These are phyloP conservation scores for Taiwanofungus camphoratus DNA, from an alignment of 1,284 basidiomycete genomes.

Conservation along the genomic window DNA sequence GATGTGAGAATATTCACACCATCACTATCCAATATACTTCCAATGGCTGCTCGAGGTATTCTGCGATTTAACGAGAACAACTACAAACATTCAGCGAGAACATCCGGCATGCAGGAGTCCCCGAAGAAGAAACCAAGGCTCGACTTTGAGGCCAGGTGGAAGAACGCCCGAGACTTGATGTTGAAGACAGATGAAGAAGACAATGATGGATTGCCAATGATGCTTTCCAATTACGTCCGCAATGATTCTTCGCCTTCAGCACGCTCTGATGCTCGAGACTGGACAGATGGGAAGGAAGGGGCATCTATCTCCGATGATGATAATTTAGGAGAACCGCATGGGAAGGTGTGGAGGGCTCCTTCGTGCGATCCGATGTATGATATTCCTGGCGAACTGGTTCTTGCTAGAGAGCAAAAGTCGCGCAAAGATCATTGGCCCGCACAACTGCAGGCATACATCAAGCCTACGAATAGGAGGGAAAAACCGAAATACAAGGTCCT, in stretches of 20 bases:
- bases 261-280: constrained; percentile 5
- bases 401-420: constrained; percentile 41
- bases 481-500: constrained; percentile 42
- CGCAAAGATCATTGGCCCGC: constrained; percentile 60
- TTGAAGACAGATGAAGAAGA: constrained; percentile 24
- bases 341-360: constrained; percentile 33
- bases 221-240: constrained; percentile 21
- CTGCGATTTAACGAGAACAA: constrained; percentile 26
- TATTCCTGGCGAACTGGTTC: constrained; percentile 61
- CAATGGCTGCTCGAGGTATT: constrained; percentile 20
- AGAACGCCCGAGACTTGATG: constrained; percentile 27
- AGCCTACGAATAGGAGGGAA: constrained; percentile 31
- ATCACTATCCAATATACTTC: constrained; percentile 19
- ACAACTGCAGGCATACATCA: constrained; percentile 46
- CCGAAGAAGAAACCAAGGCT: constrained; percentile 26
- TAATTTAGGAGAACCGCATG: constrained; percentile 5
- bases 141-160: constrained; percentile 28
- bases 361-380: constrained; percentile 41
- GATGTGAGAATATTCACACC: constrained; percentile 16
- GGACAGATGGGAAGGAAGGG: not conserved
- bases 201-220: constrained; percentile 25
- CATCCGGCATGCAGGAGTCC: constrained; percentile 8
- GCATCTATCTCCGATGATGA: constrained; percentile 6
- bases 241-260: constrained; percentile 1
- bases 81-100: constrained; percentile 12